phyloP scores from a whole-genome alignment of 345 rosid species.

The Eucalyptus cladocalyx region DNA sequence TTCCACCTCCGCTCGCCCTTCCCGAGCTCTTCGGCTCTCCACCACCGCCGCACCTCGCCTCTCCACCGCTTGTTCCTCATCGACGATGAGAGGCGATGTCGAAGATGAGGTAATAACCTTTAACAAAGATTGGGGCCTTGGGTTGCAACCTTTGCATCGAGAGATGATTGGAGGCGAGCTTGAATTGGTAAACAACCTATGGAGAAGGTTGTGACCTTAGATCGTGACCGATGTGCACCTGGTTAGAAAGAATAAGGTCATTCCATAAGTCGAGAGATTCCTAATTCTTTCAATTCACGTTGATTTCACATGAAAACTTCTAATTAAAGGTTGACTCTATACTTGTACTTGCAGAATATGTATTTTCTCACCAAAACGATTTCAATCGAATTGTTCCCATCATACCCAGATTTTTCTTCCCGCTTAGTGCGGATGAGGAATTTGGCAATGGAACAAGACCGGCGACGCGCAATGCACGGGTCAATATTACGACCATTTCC shows the following conservation, averaged over 20 bases:
- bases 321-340: background rate
- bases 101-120: no score
- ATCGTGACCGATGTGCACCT: background rate
- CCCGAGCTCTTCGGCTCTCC: background rate
- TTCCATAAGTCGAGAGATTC: background rate
- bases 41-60: background rate
- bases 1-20: background rate
- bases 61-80: background rate
- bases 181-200: background rate
- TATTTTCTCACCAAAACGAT: background rate
- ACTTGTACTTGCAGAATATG: rapidly evolving
- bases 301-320: background rate
- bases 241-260: background rate
- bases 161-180: background rate
- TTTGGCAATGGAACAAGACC: background rate
- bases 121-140: no score
- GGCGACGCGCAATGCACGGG: background rate
- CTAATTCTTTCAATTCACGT: background rate
- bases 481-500: background rate
- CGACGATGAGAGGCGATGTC: no score
- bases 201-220: background rate
- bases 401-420: background rate
- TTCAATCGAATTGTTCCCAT: background rate
- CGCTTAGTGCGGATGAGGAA: background rate
- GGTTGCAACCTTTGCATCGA: no score